Percentiles rank a stretch among this genome's conserved stretches.
Conservation (phyloP, 257 asterid species). For the Lithospermum erythrorhizon region DNA sequence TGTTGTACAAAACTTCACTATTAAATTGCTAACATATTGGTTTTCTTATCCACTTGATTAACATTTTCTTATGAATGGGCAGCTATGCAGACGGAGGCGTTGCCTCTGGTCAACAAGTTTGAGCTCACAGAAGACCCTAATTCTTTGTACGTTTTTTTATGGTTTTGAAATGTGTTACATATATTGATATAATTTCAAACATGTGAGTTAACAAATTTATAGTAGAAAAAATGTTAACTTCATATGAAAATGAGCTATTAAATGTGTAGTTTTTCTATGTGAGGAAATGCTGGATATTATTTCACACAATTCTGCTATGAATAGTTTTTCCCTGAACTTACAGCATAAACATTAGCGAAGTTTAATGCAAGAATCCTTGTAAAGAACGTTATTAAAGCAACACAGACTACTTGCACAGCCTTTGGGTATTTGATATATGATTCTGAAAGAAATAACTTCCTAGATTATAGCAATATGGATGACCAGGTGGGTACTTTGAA, state of each 20-base stretch:
- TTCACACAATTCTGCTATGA: background rate
- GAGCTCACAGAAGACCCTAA: constrained; percentile 50
- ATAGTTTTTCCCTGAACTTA: no score
- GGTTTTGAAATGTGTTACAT: background rate
- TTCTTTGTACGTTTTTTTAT: constrained; percentile 38
- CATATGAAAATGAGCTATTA: background rate
- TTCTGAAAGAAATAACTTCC: no score
- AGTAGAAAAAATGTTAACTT: background rate
- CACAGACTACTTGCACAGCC: background rate
- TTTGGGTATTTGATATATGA: no score
- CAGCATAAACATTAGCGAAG: background rate
- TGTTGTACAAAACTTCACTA: background rate
- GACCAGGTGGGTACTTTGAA: constrained; percentile 3
- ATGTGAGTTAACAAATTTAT: background rate
- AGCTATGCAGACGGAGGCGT: constrained; percentile 98
- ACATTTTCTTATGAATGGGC: background rate
- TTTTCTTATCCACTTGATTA: background rate
- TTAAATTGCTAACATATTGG: background rate
- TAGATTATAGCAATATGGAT: no score
- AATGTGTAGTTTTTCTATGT: background rate
- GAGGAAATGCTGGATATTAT: background rate
- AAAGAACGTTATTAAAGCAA: background rate
- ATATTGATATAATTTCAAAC: background rate
- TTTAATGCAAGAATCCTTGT: background rate
- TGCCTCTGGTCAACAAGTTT: constrained; percentile 69